These are phyloP conservation scores for Akanthomyces uredinophilus DNA, from an alignment of 2,329 filamentous ascomycete species.

Conservation along the genomic window DNA sequence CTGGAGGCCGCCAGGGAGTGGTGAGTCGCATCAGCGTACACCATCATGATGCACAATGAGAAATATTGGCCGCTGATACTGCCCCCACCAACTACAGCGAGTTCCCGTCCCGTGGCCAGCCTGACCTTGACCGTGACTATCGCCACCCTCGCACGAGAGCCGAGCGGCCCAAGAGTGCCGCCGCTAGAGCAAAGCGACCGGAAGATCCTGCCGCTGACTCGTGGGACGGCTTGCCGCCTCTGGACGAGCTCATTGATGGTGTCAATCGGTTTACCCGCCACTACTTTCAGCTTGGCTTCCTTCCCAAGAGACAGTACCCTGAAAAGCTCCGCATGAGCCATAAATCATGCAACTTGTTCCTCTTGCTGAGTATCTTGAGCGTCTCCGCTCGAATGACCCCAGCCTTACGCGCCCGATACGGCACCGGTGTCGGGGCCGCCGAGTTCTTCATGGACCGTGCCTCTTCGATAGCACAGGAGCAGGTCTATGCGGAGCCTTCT, in stretches of 20 bases:
- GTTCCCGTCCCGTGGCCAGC: conserved; percentile 48
- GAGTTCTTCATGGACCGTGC: conserved; percentile 50
- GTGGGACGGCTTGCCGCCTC: conserved; percentile 46
- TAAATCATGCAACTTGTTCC: conserved; percentile 47
- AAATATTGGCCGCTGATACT: not conserved
- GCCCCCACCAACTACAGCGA: conserved; percentile 29
- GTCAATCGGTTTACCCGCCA: conserved; percentile 48
- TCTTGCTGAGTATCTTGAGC: conserved; percentile 51
- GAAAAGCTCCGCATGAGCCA: conserved; percentile 42
- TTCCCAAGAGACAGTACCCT: conserved; percentile 48
- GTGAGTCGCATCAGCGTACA: conserved; percentile 30
- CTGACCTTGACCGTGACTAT: conserved; percentile 50
- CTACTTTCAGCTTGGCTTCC: conserved; percentile 57
- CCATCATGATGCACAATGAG: not conserved
- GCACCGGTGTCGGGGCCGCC: conserved; percentile 45
- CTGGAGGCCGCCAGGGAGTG: conserved; percentile 42
- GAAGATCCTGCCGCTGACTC: conserved; percentile 27
- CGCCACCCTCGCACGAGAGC: conserved; percentile 49
- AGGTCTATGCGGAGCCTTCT: conserved; percentile 48
- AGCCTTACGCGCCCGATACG: conserved; percentile 42
- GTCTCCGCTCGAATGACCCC: conserved; percentile 52
- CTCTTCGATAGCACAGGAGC: conserved; percentile 40
- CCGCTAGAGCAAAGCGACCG: conserved; percentile 29
- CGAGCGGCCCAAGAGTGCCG: conserved; percentile 41
- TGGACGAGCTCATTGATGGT: conserved; percentile 46